These are phyloP conservation scores for Leucosporidium scottii DNA, from an alignment of 768 basidiomycete species.

Conservation along the genomic window DNA sequence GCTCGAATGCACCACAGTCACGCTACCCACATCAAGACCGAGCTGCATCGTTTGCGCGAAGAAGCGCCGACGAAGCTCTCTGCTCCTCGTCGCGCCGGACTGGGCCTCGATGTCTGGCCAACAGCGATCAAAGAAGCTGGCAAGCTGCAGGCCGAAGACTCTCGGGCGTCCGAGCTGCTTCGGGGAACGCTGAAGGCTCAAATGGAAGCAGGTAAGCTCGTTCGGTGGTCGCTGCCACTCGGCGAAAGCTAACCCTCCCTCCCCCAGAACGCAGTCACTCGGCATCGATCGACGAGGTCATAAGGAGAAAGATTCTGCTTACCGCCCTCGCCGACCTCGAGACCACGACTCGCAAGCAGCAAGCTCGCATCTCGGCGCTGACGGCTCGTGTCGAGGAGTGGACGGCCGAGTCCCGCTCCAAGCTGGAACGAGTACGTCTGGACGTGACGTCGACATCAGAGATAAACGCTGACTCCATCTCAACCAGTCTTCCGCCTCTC, in stretches of 20 bases:
- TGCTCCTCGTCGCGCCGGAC: neutral
- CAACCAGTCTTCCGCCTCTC: neutral
- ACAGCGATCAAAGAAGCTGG: neutral
- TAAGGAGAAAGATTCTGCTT: neutral
- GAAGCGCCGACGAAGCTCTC: neutral
- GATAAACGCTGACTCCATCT: neutral
- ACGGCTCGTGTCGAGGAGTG: neutral
- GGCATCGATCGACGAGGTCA: neutral
- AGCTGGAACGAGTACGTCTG: neutral
- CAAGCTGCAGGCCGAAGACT: neutral
- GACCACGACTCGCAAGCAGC: neutral
- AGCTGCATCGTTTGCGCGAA: neutral
- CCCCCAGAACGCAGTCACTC: neutral
- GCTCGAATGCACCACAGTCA: neutral
- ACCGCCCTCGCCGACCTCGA: neutral
- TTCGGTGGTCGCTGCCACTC: no score
- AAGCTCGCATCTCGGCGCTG: neutral
- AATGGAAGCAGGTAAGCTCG: neutral
- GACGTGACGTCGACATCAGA: neutral
- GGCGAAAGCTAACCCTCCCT: no score
- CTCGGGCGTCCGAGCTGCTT: neutral
- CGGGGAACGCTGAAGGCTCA: neutral
- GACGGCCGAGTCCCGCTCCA: neutral
- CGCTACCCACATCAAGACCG: neutral
- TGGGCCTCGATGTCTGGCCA: neutral